Base-by-base conservation (phyloP, 179 eudicot genomes). In the Corrigiola litoralis region DNA sequence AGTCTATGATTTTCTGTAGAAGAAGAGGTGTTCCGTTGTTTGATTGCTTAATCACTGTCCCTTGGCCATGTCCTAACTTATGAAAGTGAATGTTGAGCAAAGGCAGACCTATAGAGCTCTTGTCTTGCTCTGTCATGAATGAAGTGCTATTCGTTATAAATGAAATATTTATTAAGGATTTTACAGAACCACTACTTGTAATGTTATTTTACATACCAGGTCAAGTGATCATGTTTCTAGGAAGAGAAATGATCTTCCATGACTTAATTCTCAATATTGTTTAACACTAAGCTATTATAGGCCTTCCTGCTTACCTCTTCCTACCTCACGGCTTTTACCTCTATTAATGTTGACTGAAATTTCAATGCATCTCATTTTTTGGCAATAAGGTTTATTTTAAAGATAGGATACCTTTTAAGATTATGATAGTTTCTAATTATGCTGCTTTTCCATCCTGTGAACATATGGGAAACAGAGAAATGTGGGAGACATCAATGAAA, bases 401-500 rank as follows among this genome's bases (percentile, higher is more conserved):
- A 13, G 28, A 48, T 58, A 57, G 20, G 20, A 42, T 44, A 31
- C n/a, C 9, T 28, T 18, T 12, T 31, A 23, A 47, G 38, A n/a
- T n/a, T n/a, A 37, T 47, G 23, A 16, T 41, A 36, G 18, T 60
- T 44, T 50, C 38, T 11, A 31, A 23, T 56, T n/a, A 11, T 59
- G 20, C 63, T 75, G 42, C 38, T 52, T 18, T 38, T 52, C 66
- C 28, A 48, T 21, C 25, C 11, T 69, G 65, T 42, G 61, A 67
- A 48, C 41, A 37, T 62, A 67, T 63, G 65, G 66, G 60, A 47
- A 68, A 70, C 87, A 95, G 99, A 76, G 92, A 85, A 6, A 95
- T 95, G 99, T 95, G 99, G 99, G 99, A 95, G 86, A 91, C 58
- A 72, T 91, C 99, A 25, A 91, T 95, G 97, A 82, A 81, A 59